A percentile compares a stretch with the other conserved stretches of the same genome.
Evolutionary conservation across 306 rosid species (phyloP).

Genomic region (Luffa acutangula): DNA sequence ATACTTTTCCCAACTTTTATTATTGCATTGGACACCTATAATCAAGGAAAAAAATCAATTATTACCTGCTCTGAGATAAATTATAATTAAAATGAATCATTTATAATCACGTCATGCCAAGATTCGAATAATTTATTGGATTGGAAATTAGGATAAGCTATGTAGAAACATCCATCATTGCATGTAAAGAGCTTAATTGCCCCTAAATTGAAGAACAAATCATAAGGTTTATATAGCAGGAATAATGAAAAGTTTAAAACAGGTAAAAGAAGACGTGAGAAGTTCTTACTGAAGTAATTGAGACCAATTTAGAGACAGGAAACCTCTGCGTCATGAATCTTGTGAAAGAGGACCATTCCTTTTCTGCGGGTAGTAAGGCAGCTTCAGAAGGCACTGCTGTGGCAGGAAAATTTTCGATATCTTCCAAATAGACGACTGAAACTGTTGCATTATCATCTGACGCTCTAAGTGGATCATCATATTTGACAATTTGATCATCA

Average conservation of each 20-base stretch:
- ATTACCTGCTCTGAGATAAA: not conserved
- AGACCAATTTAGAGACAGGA: conserved; percentile 72
- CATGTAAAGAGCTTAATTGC: not conserved
- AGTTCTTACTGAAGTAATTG: conserved; percentile 58
- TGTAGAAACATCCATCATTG: not conserved
- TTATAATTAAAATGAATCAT: not conserved
- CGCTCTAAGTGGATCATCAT: conserved; percentile 74
- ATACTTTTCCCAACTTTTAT: conserved; percentile 75
- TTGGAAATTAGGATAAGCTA: not conserved
- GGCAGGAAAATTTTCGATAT: conserved; percentile 15
- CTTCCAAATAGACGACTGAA: conserved; percentile 14
- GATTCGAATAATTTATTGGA: not conserved
- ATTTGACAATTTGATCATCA: conserved; percentile 30
- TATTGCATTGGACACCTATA: conserved; percentile 64
- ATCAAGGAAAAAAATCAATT: conserved; percentile 13
- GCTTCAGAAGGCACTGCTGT: conserved; percentile 21
- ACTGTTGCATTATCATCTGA: conserved; percentile 23
- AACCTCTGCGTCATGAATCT: conserved; percentile 76
- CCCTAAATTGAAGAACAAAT: not conserved
- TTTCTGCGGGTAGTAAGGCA: conserved; percentile 24
- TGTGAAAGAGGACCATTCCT: conserved; percentile 78
- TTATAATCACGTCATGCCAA: not conserved
- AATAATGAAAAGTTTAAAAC: conserved; percentile 1
- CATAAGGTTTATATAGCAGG: not conserved
- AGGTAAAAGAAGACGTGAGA: conserved; percentile 1